phyloP scores from a whole-genome alignment of 2,329 filamentous ascomycete species.

The Diaporthe sp. region DNA sequence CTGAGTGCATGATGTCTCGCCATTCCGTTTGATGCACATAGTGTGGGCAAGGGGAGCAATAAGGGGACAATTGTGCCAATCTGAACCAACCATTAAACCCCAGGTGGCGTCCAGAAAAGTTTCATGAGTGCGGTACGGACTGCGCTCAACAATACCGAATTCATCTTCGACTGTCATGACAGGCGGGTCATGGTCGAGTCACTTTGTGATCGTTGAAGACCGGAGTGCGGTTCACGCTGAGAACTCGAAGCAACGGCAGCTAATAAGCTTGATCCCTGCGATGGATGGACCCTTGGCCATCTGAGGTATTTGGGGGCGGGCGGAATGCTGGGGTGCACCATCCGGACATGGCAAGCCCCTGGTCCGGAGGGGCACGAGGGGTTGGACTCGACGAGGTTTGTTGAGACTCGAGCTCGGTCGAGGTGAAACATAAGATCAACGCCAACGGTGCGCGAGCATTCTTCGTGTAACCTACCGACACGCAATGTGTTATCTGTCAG shows the following conservation, averaged over 20 bases:
- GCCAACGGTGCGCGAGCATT: neutral
- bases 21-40: constrained; percentile 1
- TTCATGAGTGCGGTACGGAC: too few species aligned
- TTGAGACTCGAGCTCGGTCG: constrained; percentile 21
- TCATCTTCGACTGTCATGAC: neutral
- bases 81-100: neutral
- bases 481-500: neutral
- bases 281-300: neutral
- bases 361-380: neutral
- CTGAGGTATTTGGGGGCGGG: constrained; percentile 7
- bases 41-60: too few species aligned
- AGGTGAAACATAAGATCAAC: constrained; percentile 13
- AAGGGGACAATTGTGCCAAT: neutral
- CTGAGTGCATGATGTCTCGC: neutral
- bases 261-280: constrained; percentile 21
- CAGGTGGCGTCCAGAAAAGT: too few species aligned
- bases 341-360: constrained; percentile 19
- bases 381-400: constrained; percentile 3
- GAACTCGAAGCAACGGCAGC: neutral
- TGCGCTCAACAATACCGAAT: too few species aligned
- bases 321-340: neutral
- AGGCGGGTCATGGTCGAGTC: neutral
- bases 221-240: neutral
- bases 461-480: neutral
- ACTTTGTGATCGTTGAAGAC: neutral